These are phyloP conservation scores for Endocladia muricata DNA, from an alignment of 31 red algal genomes.

Conservation along the genomic window DNA sequence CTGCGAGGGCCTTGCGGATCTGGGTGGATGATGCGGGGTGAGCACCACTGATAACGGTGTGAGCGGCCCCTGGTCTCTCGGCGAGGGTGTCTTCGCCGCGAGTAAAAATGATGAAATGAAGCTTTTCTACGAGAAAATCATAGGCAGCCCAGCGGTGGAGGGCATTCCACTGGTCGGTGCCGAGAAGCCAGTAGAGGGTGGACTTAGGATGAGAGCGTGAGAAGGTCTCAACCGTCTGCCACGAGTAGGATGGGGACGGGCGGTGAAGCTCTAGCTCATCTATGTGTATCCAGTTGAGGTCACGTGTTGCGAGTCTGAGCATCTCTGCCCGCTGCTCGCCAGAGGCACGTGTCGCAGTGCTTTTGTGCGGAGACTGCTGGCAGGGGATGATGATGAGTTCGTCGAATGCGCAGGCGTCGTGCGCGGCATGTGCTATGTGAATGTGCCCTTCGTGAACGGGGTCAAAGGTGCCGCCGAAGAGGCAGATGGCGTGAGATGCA, in stretches of 20 bases:
- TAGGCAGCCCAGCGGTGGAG: neutral
- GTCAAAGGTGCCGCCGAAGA: slow-evolving; percentile 11
- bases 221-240: neutral
- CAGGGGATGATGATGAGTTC: slow-evolving; percentile 5
- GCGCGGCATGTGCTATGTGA: neutral
- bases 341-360: neutral
- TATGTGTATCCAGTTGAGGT: neutral
- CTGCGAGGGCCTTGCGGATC: neutral
- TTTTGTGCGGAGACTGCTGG: neutral
- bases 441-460: neutral
- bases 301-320: neutral
- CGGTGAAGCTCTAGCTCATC: neutral
- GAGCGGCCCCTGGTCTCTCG: too few relatives aligned
- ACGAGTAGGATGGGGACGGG: neutral
- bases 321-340: neutral
- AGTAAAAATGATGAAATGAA: neutral
- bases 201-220: neutral
- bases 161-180: neutral
- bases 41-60: too few relatives aligned
- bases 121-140: neutral
- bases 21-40: neutral
- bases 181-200: neutral
- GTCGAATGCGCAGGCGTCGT: neutral
- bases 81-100: neutral
- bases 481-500: neutral